Conservation (phyloP, 768 basidiomycete species). For the Amanita pallidorosea region DNA sequence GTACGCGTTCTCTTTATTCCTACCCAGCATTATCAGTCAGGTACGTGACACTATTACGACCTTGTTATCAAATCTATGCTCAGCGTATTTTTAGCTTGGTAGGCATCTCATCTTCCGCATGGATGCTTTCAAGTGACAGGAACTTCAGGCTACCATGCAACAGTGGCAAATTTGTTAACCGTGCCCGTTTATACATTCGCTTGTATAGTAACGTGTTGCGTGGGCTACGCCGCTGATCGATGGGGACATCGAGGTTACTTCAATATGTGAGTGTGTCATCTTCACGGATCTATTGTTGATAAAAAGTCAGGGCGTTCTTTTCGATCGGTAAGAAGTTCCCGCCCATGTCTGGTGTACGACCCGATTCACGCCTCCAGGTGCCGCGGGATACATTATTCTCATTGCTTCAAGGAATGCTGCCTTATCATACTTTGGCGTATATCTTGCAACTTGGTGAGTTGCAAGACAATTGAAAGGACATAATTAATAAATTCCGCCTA, state of each 20-base stretch:
- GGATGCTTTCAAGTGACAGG: background rate
- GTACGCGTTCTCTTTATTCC: constrained; percentile 70
- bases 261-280: constrained; percentile 39
- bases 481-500: constrained; percentile 12
- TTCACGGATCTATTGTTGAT: background rate
- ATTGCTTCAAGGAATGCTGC: constrained; percentile 49
- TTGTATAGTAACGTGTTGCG: constrained; percentile 50
- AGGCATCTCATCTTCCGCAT: constrained; percentile 5
- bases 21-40: constrained; percentile 69
- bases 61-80: background rate
- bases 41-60: constrained; percentile 20
- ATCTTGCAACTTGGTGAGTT: constrained; percentile 54
- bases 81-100: constrained; percentile 25
- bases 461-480: background rate
- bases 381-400: constrained; percentile 61
- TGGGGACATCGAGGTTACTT: constrained; percentile 49
- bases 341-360: constrained; percentile 9
- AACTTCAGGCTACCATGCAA: constrained; percentile 47
- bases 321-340: constrained; percentile 21
- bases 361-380: constrained; percentile 23
- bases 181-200: constrained; percentile 71
- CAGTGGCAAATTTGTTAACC: constrained; percentile 64
- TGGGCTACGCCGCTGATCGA: constrained; percentile 56
- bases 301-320: constrained; percentile 21
- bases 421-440: constrained; percentile 65